phyloP scores from a whole-genome alignment of 1,139 yeast species.

The Scheffersomyces titani region DNA sequence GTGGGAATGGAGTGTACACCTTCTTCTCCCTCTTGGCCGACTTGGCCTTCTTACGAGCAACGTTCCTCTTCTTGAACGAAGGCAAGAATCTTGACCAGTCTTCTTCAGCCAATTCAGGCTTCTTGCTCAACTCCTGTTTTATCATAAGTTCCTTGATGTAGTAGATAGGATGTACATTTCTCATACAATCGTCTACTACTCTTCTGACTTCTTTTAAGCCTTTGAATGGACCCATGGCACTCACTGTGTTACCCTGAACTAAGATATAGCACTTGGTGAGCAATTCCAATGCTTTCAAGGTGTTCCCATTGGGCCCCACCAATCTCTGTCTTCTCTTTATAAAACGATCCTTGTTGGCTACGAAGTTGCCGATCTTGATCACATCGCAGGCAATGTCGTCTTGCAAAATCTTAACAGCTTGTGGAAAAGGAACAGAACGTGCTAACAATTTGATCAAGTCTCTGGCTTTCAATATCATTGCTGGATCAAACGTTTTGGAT shows the following conservation, averaged over 20 bases:
- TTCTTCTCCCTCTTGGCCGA: constrained; percentile 68
- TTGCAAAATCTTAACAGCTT: constrained; percentile 86
- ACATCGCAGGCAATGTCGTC: constrained; percentile 97
- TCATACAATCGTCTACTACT: constrained; percentile 97
- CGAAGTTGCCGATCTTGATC: constrained; percentile 89
- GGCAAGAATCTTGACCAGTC: constrained; percentile 98
- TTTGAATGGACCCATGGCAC: constrained; percentile 95
- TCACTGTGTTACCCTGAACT: constrained; percentile 97
- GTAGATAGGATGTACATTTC: constrained; percentile 92
- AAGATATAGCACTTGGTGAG: constrained; percentile 90
- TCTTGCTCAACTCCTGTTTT: constrained; percentile 89
- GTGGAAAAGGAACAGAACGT: constrained; percentile 96
- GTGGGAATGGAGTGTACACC: constrained; percentile 98
- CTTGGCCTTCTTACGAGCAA: constrained; percentile 88
- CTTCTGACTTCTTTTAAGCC: constrained; percentile 92
- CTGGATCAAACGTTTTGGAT: constrained; percentile 93
- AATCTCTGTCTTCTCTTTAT: constrained; percentile 94
- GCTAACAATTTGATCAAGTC: constrained; percentile 92
- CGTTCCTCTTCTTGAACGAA: constrained; percentile 93
- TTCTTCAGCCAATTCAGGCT: constrained; percentile 92
- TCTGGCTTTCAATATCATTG: constrained; percentile 88
- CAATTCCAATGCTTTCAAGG: constrained; percentile 90
- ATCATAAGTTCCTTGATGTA: constrained; percentile 97
- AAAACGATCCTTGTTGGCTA: constrained; percentile 88
- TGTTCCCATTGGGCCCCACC: constrained; percentile 96